phyloP scores from a whole-genome alignment of 2,329 filamentous ascomycete species.

The Talaromyces verruculosus region DNA sequence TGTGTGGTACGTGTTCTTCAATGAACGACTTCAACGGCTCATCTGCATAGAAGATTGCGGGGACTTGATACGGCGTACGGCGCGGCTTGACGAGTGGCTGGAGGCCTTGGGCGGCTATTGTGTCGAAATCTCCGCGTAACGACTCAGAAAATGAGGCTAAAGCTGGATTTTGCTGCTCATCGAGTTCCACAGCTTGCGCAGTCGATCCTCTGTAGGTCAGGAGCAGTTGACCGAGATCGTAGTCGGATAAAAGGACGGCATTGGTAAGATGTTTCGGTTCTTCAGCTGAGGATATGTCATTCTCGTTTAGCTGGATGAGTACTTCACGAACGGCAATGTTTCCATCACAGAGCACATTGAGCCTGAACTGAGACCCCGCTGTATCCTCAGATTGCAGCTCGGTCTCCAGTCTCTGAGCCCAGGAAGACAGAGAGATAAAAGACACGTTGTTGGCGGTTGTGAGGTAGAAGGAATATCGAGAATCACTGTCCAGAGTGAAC shows the following conservation, averaged over 20 bases:
- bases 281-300: constrained; percentile 26
- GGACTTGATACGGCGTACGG: constrained; percentile 45
- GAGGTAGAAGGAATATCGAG: constrained; percentile 60
- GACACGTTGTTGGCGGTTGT: constrained; percentile 56
- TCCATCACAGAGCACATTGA: constrained; percentile 57
- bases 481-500: constrained; percentile 57
- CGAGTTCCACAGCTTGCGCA: constrained; percentile 54
- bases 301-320: constrained; percentile 44
- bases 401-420: constrained; percentile 57
- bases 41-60: constrained; percentile 41
- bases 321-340: constrained; percentile 51
- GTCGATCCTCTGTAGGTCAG: constrained; percentile 51
- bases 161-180: constrained; percentile 44
- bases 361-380: constrained; percentile 56
- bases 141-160: constrained; percentile 32
- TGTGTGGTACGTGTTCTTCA: constrained; percentile 45
- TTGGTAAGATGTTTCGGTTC: constrained; percentile 44
- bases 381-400: constrained; percentile 56
- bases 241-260: constrained; percentile 56
- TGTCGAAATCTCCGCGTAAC: constrained; percentile 29
- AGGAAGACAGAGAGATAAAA: constrained; percentile 57
- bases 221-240: constrained; percentile 59
- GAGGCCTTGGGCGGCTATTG: constrained; percentile 24
- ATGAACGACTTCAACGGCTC: constrained; percentile 43
- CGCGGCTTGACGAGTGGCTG: constrained; percentile 28